Conservation (phyloP, 441 rosid species). For the Adansonia rubrostipa region DNA sequence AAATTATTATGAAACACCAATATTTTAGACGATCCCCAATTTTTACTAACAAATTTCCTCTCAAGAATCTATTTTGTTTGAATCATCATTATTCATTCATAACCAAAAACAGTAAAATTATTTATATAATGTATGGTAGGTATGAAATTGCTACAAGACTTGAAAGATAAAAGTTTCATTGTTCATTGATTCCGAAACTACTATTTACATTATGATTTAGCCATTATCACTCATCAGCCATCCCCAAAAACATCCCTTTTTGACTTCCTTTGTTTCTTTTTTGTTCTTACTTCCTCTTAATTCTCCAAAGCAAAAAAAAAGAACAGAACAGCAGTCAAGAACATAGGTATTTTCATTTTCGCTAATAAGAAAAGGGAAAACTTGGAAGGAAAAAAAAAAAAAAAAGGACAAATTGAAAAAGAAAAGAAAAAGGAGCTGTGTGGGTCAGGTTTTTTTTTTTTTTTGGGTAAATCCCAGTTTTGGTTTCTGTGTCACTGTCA, state of each 20-base stretch:
- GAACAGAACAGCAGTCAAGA: neutral
- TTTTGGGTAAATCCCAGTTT: neutral
- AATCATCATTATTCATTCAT: neutral
- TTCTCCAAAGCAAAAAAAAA: neutral
- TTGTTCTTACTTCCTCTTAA: neutral
- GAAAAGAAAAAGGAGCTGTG: neutral
- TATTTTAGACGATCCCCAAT: neutral
- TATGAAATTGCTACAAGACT: neutral
- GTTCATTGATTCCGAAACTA: constrained; percentile 22
- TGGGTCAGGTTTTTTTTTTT: neutral
- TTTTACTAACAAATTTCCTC: neutral
- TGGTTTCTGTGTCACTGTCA: neutral
- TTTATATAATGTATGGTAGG: neutral
- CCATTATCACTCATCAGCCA: neutral
- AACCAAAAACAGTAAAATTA: neutral
- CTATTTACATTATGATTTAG: constrained; percentile 16
- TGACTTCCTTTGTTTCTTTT: neutral
- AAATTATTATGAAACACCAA: no score
- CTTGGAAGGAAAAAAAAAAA: neutral
- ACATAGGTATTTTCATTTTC: neutral
- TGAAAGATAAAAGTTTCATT: neutral
- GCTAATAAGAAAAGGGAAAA: neutral
- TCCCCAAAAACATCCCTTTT: neutral
- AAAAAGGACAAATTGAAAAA: neutral
- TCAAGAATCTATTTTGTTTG: neutral